Conservation (phyloP, 202 grass and related monocot genomes). For the Musa balbisiana region DNA sequence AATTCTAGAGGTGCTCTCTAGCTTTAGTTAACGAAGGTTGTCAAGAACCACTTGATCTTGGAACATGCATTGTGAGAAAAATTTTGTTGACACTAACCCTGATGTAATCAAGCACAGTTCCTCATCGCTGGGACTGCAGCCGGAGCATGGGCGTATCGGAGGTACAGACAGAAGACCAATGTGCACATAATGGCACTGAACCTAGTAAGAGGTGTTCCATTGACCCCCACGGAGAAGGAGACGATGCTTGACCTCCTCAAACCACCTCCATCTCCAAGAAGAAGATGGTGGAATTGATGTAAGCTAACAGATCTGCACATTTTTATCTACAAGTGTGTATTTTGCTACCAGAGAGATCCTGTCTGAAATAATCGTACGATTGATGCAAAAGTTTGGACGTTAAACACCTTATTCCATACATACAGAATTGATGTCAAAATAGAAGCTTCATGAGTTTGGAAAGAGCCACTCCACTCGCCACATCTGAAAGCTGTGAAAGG, state of each 20-base stretch:
- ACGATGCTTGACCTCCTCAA: constrained; percentile 71
- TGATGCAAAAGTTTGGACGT: too few species aligned
- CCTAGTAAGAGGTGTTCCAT: constrained; percentile 59
- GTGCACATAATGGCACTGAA: constrained; percentile 94
- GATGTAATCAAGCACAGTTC: constrained; percentile 34
- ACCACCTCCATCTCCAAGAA: constrained; percentile 33
- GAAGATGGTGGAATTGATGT: constrained; percentile 43
- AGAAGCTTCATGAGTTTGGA: too few species aligned
- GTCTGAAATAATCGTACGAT: too few species aligned
- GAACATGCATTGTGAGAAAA: neutral
- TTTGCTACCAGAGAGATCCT: too few species aligned
- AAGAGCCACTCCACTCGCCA: too few species aligned
- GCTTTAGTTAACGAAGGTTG: neutral
- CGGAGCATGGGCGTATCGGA: constrained; percentile 75
- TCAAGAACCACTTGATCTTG: neutral
- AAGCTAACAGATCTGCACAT: too few species aligned
- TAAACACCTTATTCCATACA: too few species aligned
- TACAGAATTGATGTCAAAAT: too few species aligned
- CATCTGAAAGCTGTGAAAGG: too few species aligned
- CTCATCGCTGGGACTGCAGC: constrained; percentile 62
- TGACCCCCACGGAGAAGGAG: constrained; percentile 75
- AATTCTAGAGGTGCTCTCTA: too few species aligned
- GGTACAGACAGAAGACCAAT: constrained; percentile 67
- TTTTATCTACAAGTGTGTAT: too few species aligned
- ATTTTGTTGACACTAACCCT: neutral